Evolutionary conservation across 306 rosid genomes (phyloP), one percentile per base, ranked within the genome.

Genomic region (Pyrus communis): DNA sequence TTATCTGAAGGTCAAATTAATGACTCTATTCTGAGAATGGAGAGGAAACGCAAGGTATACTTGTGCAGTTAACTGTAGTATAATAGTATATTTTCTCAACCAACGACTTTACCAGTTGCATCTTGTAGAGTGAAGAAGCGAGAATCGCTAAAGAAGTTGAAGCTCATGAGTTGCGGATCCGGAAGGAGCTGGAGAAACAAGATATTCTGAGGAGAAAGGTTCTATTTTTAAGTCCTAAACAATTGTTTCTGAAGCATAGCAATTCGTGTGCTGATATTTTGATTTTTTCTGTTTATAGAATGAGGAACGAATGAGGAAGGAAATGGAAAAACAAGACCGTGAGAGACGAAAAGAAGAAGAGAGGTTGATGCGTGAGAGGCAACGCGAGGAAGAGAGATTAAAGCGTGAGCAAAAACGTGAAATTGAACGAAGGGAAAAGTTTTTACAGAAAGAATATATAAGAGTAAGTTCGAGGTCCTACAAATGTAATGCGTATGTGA

Each of bases 311-410:
- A 33, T 91, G 81, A 89, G 73, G 86, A 96, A 91, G 86, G 99
- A 96, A 82, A 85, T 87, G 88, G 99, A 91, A 86, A 96, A 83
- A 81, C 98, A 83, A 84, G 97, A 89, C 77, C 97, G 96, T 49
- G 99, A 96, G 81, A 92, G 99, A 76, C 87, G 73, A 80, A 96
- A 88, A 87, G 99, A 96, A 83, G 99, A 96, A 88, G 99, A 96
- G 87, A 88, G 93, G 86, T 77, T 92, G 84, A 70, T 92, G 87
- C 98, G 97, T 57, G 99, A 96, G 83, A 91, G 83, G 82, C 99
- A 85, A 51, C 87, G 93, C 58, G 99, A 96, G 81, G 93, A 83
- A 81, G 98, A 96, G 83, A 92, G 96, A 85, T 83, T 83, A 65
- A 92, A 80, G 85, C 97, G 97, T 75, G 98, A 91, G 81, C 93